Evolutionary conservation across 2,329 filamentous ascomycete genomes (phyloP), one percentile per base, ranked within the genome.

Genomic region (Fonsecaea nubica): DNA sequence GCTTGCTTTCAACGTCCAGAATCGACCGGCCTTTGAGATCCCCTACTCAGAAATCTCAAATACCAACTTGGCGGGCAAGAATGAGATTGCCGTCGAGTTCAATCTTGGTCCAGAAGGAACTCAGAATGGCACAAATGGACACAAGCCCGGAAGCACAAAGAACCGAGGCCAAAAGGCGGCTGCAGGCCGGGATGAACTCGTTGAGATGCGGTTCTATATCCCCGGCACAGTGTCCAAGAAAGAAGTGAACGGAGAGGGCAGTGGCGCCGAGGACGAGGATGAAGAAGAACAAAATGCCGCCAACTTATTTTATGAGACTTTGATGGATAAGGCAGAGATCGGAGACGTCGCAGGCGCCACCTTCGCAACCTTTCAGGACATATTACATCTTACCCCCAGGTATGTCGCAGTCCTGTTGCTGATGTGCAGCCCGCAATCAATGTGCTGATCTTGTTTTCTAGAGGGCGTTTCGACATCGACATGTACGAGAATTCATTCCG

Each of bases 401-500:
- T 92, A 81, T 67, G 81, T 73, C 38, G 52, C 30, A 30, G 21
- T 13, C 21, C 21, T 50, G 18, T 32, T 38, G 15, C 32, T 9
- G 15, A 55, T n/a, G 7, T 55, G n/a, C 32, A 18, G 3, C 38
- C 75, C 75, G 30, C 35, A n/a, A 48, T 1, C 13, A 30, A n/a
- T 66, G 18, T 55, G 58, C 48, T 58, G 69, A 68, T 80, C 42
- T 30, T n/a, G 21, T 6, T 15, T 55, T 30, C 38, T 30, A 93
- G 95, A 91, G 96, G 95, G 78, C 94, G 95, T 72, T 99, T 99
- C 85, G 95, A 98, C 79, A 97, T 99, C 81, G 95, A 99, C 79
- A 97, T 99, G 91, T 99, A 99, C 86, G 95, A 98, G 80, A 90
- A 89, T 15, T 98, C 95, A 1, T 98, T 99, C 86, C 91, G 95